These are phyloP conservation scores for Botrytis cinerea DNA, from an alignment of 2,329 filamentous ascomycete genomes.

Conservation along the genomic window DNA sequence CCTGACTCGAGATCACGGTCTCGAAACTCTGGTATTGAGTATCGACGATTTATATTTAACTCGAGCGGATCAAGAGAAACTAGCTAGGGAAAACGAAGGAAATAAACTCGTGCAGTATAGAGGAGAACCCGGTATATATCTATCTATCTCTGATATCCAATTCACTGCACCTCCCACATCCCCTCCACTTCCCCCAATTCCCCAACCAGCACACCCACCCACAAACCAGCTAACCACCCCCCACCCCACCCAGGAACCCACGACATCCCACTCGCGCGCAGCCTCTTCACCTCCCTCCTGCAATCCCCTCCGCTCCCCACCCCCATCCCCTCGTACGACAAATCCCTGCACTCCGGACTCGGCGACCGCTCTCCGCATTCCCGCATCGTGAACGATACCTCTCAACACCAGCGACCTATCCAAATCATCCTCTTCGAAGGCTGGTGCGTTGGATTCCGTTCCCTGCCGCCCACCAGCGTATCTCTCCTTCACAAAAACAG, in stretches of 20 bases:
- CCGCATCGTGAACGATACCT: slow-evolving; percentile 46
- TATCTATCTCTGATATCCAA: background rate
- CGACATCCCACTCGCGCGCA: slow-evolving; percentile 57
- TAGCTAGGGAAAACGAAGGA: slow-evolving; percentile 53
- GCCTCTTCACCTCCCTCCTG: slow-evolving; percentile 56
- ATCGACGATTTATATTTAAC: slow-evolving; percentile 72
- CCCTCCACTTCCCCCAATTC: too few relatives aligned
- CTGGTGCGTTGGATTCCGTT: slow-evolving; percentile 70
- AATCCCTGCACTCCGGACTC: slow-evolving; percentile 61
- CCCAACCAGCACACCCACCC: background rate
- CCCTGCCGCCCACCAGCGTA: slow-evolving; percentile 51
- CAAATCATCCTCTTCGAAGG: slow-evolving; percentile 68
- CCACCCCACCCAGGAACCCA: slow-evolving; percentile 59
- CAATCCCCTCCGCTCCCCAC: slow-evolving; percentile 42
- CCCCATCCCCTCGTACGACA: slow-evolving; percentile 67
- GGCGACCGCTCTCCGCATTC: slow-evolving; percentile 61
- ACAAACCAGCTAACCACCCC: slow-evolving; percentile 41
- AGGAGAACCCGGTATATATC: slow-evolving; percentile 59
- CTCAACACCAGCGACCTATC: slow-evolving; percentile 34
- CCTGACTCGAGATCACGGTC: slow-evolving; percentile 53
- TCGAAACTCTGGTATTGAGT: slow-evolving; percentile 59
- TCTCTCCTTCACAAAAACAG: slow-evolving; percentile 45
- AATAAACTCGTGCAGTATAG: slow-evolving; percentile 67
- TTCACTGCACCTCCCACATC: background rate
- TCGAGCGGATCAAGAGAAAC: slow-evolving; percentile 55